Evolutionary conservation across 495 filamentous ascomycete genomes (phyloP).

Genomic region (Glarea lozoyensis): DNA sequence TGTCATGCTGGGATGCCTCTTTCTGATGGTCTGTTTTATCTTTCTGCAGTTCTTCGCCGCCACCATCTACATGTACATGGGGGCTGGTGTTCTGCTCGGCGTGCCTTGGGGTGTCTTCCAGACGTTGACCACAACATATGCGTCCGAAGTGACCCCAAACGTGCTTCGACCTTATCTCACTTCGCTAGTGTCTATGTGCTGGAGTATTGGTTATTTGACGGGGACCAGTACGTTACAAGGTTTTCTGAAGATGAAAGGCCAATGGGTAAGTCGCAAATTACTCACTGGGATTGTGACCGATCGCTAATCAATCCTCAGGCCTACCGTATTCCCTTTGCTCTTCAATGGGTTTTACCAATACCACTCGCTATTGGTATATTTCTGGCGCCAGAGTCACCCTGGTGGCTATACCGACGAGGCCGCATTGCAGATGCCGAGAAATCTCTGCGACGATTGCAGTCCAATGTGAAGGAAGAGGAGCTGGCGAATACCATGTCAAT

Average conservation of each 20-base stretch:
- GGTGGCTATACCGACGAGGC: slow-evolving; percentile 48
- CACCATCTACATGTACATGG: slow-evolving; percentile 48
- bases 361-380: slow-evolving; percentile 28
- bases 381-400: slow-evolving; percentile 40
- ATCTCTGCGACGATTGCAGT: slow-evolving; percentile 35
- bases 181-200: slow-evolving; percentile 47
- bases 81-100: slow-evolving; percentile 60
- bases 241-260: no score
- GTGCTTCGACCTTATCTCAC: slow-evolving; percentile 12
- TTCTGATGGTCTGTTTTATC: slow-evolving; percentile 36
- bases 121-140: slow-evolving; percentile 41
- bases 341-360: slow-evolving; percentile 49
- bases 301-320: slow-evolving; percentile 34
- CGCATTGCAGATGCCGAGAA: slow-evolving; percentile 37
- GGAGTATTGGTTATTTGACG: slow-evolving; percentile 50
- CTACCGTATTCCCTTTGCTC: slow-evolving; percentile 46
- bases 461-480: no score
- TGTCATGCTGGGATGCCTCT: slow-evolving; percentile 53
- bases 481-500: no score
- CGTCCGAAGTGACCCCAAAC: slow-evolving; percentile 16
- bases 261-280: no score
- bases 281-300: no score
- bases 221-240: slow-evolving; percentile 47
- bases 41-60: slow-evolving; percentile 54
- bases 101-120: slow-evolving; percentile 64